These are phyloP conservation scores for Trichocomaceae sp. DNA, from an alignment of 2,329 filamentous ascomycete species.

Conservation along the genomic window DNA sequence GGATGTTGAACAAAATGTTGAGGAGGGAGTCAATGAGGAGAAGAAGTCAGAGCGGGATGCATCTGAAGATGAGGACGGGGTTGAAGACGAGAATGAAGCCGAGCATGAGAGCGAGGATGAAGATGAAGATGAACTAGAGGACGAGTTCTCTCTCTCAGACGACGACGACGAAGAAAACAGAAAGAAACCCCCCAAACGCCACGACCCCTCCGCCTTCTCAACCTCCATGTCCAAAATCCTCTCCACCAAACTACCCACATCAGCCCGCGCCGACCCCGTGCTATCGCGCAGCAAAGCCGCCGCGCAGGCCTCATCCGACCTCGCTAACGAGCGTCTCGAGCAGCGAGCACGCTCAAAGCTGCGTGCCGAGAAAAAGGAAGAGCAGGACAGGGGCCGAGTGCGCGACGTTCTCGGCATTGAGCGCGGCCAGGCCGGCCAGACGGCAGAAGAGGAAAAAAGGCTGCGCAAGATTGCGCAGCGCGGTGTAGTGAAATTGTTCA, in stretches of 20 bases:
- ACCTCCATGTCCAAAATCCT: conserved; percentile 92
- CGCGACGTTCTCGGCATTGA: conserved; percentile 71
- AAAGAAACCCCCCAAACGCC: conserved; percentile 59
- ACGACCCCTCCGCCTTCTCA: conserved; percentile 85
- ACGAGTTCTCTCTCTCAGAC: not conserved
- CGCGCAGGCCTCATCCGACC: conserved; percentile 62
- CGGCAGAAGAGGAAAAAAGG: conserved; percentile 66
- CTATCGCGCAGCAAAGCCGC: conserved; percentile 74
- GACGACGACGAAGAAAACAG: conserved; percentile 21
- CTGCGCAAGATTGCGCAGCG: conserved; percentile 83
- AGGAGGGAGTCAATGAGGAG: conserved; percentile 35
- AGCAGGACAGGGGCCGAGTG: conserved; percentile 78
- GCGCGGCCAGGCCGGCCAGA: conserved; percentile 45
- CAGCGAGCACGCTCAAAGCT: conserved; percentile 72
- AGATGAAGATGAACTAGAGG: conserved; percentile 36
- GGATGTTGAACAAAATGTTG: too few species aligned
- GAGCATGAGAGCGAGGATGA: conserved; percentile 17
- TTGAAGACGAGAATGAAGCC: not conserved
- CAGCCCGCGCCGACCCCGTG: conserved; percentile 83
- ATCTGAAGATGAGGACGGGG: conserved; percentile 23
- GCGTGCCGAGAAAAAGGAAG: conserved; percentile 70
- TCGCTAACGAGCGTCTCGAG: conserved; percentile 72
- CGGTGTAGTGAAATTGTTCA: conserved; percentile 94
- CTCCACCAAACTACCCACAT: conserved; percentile 74
- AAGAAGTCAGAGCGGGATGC: conserved; percentile 31